Evolutionary conservation across 129 eudicot species (phyloP).

Genomic region (Oenanthe sinensis): DNA sequence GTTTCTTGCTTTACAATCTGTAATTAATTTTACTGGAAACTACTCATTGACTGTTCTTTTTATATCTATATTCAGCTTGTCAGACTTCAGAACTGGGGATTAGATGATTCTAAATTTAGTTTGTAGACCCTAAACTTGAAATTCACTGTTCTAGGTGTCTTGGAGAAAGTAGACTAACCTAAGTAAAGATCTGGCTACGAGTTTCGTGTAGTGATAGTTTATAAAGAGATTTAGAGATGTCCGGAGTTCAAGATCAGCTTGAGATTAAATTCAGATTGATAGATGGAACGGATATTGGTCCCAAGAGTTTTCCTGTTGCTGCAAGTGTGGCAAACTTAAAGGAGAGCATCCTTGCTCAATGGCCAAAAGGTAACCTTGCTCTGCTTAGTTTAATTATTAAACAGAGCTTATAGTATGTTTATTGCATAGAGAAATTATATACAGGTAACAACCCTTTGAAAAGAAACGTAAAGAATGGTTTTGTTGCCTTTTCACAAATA

Average conservation of each 20-base stretch:
- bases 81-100: background rate
- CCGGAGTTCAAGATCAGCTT: slow-evolving; percentile 37
- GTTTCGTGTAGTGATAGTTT: background rate
- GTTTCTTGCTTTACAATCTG: background rate
- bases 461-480: background rate
- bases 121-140: slow-evolving; percentile 3
- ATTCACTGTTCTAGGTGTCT: background rate
- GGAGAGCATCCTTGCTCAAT: slow-evolving; percentile 43
- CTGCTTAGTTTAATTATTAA: background rate
- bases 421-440: background rate
- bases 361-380: slow-evolving; percentile 36
- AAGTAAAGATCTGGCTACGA: slow-evolving; percentile 12
- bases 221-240: slow-evolving; percentile 17
- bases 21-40: background rate
- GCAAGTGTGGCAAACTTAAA: slow-evolving; percentile 38
- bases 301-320: slow-evolving; percentile 31
- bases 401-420: background rate
- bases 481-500: background rate
- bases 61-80: background rate
- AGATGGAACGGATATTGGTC: slow-evolving; percentile 47
- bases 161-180: background rate
- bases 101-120: background rate
- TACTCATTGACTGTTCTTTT: background rate
- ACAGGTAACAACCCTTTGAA: background rate
- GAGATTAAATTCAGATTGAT: slow-evolving; percentile 43